These are phyloP conservation scores for Rhexocercosporidium sp. DNA, from an alignment of 2,329 filamentous ascomycete genomes.

Conservation along the genomic window DNA sequence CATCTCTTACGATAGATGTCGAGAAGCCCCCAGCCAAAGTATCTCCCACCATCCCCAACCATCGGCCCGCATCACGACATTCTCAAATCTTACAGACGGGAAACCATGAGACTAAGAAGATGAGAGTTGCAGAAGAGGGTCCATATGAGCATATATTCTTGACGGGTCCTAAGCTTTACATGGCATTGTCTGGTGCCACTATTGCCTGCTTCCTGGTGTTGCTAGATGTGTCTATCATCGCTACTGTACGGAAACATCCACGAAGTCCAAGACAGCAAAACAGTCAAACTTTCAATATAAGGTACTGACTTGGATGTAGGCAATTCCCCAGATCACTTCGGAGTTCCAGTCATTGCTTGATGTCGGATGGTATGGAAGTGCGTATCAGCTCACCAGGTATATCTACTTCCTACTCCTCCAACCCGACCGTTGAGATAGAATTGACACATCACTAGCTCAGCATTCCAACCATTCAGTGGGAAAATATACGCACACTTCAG, in stretches of 20 bases:
- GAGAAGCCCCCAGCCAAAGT: background rate
- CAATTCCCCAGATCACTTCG: constrained; percentile 46
- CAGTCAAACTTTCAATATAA: constrained; percentile 38
- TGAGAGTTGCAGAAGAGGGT: background rate
- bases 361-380: constrained; percentile 44
- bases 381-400: constrained; percentile 43
- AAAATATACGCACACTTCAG: constrained; percentile 29
- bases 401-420: background rate
- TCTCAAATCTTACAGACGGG: background rate
- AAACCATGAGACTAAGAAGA: background rate
- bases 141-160: constrained; percentile 4
- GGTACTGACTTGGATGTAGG: constrained; percentile 30
- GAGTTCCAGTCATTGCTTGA: constrained; percentile 44
- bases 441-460: constrained; percentile 13
- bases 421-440: background rate
- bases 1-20: background rate
- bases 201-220: constrained; percentile 19
- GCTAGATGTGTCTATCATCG: constrained; percentile 22
- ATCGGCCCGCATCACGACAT: background rate
- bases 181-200: constrained; percentile 4
- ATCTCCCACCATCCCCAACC: background rate
- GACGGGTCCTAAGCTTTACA: constrained; percentile 10
- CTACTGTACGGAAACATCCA: constrained; percentile 12
- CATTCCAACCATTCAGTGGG: constrained; percentile 23
- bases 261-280: constrained; percentile 28